phyloP scores from a whole-genome alignment of 306 rosid species.

The Notholithocarpus densiflorus region DNA sequence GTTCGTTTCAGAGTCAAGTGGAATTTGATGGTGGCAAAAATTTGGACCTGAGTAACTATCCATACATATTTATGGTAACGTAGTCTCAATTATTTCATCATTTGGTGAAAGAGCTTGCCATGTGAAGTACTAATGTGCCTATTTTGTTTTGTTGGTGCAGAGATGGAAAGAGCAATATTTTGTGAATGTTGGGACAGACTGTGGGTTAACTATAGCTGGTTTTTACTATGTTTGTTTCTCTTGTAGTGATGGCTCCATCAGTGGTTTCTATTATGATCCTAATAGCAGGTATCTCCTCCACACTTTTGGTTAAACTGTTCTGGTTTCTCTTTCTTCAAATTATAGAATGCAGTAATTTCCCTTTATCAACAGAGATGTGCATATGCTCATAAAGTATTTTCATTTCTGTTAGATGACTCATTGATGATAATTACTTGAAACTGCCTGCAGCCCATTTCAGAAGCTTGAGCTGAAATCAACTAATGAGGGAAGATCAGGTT shows the following conservation, averaged over 20 bases:
- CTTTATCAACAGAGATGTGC: too few relatives aligned
- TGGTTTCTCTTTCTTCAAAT: too few relatives aligned
- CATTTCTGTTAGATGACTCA: too few relatives aligned
- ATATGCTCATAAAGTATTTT: too few relatives aligned
- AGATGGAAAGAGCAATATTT: conserved; percentile 98
- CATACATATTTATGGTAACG: conserved; percentile 79
- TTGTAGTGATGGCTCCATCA: conserved; percentile 88
- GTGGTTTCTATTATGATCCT: conserved; percentile 90
- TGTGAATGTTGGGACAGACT: conserved; percentile 94
- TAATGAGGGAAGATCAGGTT: too few relatives aligned
- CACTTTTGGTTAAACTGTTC: too few relatives aligned
- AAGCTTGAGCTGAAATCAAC: too few relatives aligned
- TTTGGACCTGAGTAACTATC: conserved; percentile 75
- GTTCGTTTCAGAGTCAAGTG: conserved; percentile 54
- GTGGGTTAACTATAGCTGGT: conserved; percentile 94
- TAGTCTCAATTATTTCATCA: conserved; percentile 6
- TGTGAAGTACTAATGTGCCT: background rate
- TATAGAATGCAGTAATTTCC: too few relatives aligned
- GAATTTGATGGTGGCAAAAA: conserved; percentile 89
- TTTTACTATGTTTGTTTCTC: conserved; percentile 95
- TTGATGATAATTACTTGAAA: too few relatives aligned
- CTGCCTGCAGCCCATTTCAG: too few relatives aligned
- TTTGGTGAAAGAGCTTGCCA: background rate
- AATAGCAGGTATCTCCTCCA: too few relatives aligned
- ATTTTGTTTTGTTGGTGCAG: conserved; percentile 44